A percentile compares a stretch with the other conserved stretches of the same genome.
Evolutionary conservation across 805 yeast genomes (phyloP).

Genomic region (Metschnikowia anglica): DNA sequence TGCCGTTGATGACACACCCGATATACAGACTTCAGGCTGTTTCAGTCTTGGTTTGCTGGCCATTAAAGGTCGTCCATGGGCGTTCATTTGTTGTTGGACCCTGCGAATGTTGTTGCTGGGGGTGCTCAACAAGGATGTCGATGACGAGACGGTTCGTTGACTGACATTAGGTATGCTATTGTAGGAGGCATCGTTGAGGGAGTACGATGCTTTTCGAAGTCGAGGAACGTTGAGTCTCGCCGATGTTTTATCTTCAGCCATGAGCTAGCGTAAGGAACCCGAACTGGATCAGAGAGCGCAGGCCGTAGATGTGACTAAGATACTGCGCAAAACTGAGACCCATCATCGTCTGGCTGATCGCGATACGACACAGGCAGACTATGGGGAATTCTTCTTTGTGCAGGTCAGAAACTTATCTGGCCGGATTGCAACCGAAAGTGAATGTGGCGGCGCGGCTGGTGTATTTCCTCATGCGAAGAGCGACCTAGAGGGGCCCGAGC

Average conservation of each 20-base stretch:
- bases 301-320: too few relatives aligned
- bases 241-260: slow-evolving; percentile 17
- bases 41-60: slow-evolving; percentile 3
- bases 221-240: slow-evolving; percentile 16
- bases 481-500: too few relatives aligned
- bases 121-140: slow-evolving; percentile 40
- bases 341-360: not conserved
- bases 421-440: too few relatives aligned
- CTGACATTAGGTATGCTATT: slow-evolving; percentile 17
- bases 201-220: slow-evolving; percentile 16
- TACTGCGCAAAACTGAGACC: not conserved
- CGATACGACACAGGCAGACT: not conserved
- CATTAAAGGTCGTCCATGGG: slow-evolving; percentile 12
- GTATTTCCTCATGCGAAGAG: too few relatives aligned
- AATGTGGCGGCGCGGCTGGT: too few relatives aligned
- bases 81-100: slow-evolving; percentile 28
- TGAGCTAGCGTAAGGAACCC: not conserved
- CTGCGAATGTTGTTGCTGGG: slow-evolving; percentile 43
- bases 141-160: slow-evolving; percentile 38
- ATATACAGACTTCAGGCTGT: slow-evolving; percentile 7
- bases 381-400: not conserved
- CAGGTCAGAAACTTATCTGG: not conserved
- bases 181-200: slow-evolving; percentile 14
- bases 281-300: too few relatives aligned
- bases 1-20: slow-evolving; percentile 14